A percentile compares a stretch with the other conserved stretches of the same genome.
Evolutionary conservation across 495 filamentous ascomycete species (phyloP).

Genomic region (Poronia punctata): DNA sequence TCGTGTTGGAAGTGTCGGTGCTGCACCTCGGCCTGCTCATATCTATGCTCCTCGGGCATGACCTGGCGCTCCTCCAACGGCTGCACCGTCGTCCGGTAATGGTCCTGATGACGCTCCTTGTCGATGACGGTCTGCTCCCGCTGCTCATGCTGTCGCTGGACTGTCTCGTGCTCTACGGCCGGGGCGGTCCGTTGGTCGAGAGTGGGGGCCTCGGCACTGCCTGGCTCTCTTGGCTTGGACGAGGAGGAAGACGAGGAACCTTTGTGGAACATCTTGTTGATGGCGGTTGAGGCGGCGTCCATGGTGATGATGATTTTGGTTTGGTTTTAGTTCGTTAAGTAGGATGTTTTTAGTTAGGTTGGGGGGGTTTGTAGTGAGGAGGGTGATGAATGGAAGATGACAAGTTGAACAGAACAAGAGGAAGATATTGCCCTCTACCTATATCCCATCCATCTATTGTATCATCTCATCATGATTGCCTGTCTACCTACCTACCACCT

Average conservation of each 20-base stretch:
- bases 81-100: constrained; percentile 33
- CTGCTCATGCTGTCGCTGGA: constrained; percentile 10
- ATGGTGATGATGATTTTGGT: neutral
- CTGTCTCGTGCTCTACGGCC: constrained; percentile 10
- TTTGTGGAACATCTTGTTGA: constrained; percentile 4
- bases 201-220: neutral
- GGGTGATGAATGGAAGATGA: too few species aligned
- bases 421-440: too few species aligned
- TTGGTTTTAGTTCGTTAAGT: too few species aligned
- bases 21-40: constrained; percentile 9
- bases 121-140: constrained; percentile 12
- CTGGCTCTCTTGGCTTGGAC: neutral
- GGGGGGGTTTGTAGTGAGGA: too few species aligned
- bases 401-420: too few species aligned
- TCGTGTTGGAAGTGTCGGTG: neutral
- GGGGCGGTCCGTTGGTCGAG: neutral
- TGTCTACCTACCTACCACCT: too few species aligned
- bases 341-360: too few species aligned
- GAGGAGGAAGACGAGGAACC: too few species aligned
- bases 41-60: constrained; percentile 25
- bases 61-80: constrained; percentile 30
- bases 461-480: too few species aligned
- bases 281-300: constrained; percentile 10
- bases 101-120: constrained; percentile 26
- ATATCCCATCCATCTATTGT: too few species aligned